Conservation (phyloP, 371 early-diverging fungal genomes). For the Batrachochytrium dendrobatidis region DNA sequence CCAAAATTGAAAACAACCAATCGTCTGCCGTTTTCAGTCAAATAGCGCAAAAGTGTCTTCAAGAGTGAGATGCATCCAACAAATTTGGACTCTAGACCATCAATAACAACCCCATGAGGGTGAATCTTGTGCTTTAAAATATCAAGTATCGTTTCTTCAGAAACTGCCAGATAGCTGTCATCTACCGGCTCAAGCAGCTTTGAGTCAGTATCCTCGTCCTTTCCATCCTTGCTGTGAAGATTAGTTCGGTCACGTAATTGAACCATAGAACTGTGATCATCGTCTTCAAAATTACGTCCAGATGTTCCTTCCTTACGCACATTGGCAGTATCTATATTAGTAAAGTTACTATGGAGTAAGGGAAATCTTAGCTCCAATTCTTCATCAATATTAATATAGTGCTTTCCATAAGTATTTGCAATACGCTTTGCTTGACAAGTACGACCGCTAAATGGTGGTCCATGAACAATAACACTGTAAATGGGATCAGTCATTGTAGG, state of each 20-base stretch:
- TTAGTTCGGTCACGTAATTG: not conserved
- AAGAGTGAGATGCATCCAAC: conserved; percentile 13
- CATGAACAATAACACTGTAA: conserved; percentile 38
- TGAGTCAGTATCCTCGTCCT: not conserved
- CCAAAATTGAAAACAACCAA: conserved; percentile 31
- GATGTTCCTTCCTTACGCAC: not conserved
- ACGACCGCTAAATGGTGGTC: conserved; percentile 48
- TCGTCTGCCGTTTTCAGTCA: conserved; percentile 10
- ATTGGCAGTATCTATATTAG: not conserved
- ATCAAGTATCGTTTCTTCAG: conserved; percentile 33
- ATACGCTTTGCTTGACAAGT: conserved; percentile 33
- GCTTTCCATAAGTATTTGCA: conserved; percentile 17
- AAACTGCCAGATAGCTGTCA: conserved; percentile 4
- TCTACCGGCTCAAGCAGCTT: not conserved
- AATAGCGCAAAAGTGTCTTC: conserved; percentile 9
- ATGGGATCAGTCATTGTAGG: conserved; percentile 8
- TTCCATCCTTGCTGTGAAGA: conserved; percentile 3
- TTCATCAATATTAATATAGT: conserved; percentile 37
- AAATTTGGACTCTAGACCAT: conserved; percentile 45
- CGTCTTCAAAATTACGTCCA: not conserved
- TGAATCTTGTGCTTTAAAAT: conserved; percentile 25
- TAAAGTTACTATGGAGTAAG: not conserved
- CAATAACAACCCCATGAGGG: conserved; percentile 38
- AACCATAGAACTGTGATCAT: not conserved
- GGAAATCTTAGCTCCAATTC: conserved; percentile 20